A percentile compares a stretch with the other conserved stretches of the same genome.
phyloP scores from a whole-genome alignment of 306 rosid species.

The Dalbergia oliveri region DNA sequence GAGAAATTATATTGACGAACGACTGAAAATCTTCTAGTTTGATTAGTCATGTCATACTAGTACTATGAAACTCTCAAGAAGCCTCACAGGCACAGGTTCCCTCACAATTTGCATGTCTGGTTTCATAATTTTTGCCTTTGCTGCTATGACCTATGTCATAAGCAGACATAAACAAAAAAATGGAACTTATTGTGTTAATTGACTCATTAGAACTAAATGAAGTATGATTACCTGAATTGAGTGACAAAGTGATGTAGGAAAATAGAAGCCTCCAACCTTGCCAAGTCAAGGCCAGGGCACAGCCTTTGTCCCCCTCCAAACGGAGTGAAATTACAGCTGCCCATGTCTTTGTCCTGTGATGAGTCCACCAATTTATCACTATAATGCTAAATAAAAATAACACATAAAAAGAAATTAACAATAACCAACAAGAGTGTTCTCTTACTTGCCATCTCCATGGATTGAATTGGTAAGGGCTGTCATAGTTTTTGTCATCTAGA shows the following conservation, averaged over 20 bases:
- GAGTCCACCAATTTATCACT: constrained; percentile 30
- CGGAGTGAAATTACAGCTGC: constrained; percentile 81
- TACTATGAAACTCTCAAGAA: constrained; percentile 20
- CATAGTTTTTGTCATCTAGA: constrained; percentile 82
- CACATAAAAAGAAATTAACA: constrained; percentile 1
- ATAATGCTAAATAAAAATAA: not conserved
- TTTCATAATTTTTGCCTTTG: constrained; percentile 43
- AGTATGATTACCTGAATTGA: constrained; percentile 73
- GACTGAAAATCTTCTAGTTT: constrained; percentile 32
- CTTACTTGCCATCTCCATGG: constrained; percentile 99
- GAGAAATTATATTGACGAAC: not conserved
- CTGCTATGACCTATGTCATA: not conserved
- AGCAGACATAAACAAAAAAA: not conserved
- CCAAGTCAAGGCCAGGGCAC: constrained; percentile 95
- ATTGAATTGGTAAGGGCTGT: constrained; percentile 81
- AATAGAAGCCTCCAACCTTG: constrained; percentile 89
- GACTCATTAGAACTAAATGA: not conserved
- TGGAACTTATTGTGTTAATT: constrained; percentile 4
- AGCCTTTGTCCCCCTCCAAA: constrained; percentile 98
- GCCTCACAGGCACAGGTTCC: not conserved
- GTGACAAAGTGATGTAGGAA: constrained; percentile 90
- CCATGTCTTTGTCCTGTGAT: constrained; percentile 73
- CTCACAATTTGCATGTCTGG: constrained; percentile 44
- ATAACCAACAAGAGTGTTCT: constrained; percentile 3
- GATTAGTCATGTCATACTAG: not conserved